A percentile compares a stretch with the other conserved stretches of the same genome.
phyloP scores from a whole-genome alignment of 1,139 yeast species.

The Suhomyces bribrorum region DNA sequence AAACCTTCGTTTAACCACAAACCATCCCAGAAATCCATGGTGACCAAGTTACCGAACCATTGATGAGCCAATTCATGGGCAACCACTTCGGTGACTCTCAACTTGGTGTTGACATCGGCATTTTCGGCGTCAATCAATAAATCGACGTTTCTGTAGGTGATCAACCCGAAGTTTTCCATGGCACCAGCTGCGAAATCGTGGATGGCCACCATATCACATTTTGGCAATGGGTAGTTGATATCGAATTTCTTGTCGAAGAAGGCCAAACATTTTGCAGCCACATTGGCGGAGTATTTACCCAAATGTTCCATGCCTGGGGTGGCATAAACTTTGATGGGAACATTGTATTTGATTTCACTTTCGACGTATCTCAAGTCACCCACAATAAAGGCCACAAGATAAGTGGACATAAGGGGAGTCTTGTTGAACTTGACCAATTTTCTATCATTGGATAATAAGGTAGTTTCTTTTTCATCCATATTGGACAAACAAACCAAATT shows the following conservation, averaged over 20 bases:
- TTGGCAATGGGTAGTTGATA: constrained; percentile 60
- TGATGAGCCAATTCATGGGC: constrained; percentile 67
- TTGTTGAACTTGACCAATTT: constrained; percentile 49
- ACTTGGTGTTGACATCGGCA: constrained; percentile 46
- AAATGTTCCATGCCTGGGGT: constrained; percentile 53
- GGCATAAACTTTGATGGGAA: constrained; percentile 56
- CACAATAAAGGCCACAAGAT: constrained; percentile 31
- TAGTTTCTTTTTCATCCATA: constrained; percentile 67
- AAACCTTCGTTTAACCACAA: constrained; percentile 65
- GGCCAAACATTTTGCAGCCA: constrained; percentile 53
- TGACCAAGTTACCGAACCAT: constrained; percentile 64
- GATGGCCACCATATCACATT: constrained; percentile 57
- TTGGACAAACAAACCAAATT: constrained; percentile 71
- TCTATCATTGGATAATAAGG: constrained; percentile 43
- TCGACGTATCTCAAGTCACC: constrained; percentile 38
- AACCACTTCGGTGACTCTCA: constrained; percentile 59
- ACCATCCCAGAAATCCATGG: constrained; percentile 68
- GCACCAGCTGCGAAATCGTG: constrained; percentile 63
- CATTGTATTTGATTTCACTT: constrained; percentile 26
- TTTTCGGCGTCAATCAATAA: constrained; percentile 48
- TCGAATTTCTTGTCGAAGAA: constrained; percentile 55
- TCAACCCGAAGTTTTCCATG: constrained; percentile 63
- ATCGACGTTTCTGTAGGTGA: constrained; percentile 57
- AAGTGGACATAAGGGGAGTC: constrained; percentile 23
- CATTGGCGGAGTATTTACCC: constrained; percentile 51